A percentile compares a stretch with the other conserved stretches of the same genome.
These are phyloP conservation scores for Flaveria linearis DNA, from an alignment of 129 eudicot species.

Conservation along the genomic window DNA sequence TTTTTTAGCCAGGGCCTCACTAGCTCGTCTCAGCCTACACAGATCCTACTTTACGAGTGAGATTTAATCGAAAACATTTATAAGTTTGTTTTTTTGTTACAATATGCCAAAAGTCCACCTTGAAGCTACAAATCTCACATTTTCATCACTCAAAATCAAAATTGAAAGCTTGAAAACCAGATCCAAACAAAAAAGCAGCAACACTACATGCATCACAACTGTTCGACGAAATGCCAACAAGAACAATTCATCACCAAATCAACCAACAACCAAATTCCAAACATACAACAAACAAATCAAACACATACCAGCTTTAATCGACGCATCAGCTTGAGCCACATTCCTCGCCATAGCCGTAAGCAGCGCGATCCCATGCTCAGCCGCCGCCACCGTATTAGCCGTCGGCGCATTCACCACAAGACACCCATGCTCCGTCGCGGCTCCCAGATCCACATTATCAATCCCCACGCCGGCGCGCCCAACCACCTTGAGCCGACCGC, in stretches of 20 bases:
- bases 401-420: conserved; percentile 4
- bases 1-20: too few relatives aligned
- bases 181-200: background rate
- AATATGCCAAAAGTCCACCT: background rate
- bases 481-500: background rate
- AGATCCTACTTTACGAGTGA: too few relatives aligned
- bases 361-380: conserved; percentile 5
- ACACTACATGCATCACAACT: background rate
- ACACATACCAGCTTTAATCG: conserved; percentile 7
- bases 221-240: background rate
- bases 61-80: too few relatives aligned
- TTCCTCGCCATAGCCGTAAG: conserved; percentile 7
- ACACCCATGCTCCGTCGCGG: conserved; percentile 5
- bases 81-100: too few relatives aligned
- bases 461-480: conserved; percentile 1
- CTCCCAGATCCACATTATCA: conserved; percentile 4
- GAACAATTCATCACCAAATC: background rate
- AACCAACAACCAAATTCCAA: background rate
- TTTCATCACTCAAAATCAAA: background rate
- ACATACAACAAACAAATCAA: too few relatives aligned
- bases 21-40: too few relatives aligned
- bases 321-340: conserved; percentile 9
- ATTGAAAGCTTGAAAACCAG: background rate
- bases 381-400: conserved; percentile 5
- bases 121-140: too few relatives aligned